phyloP scores from a whole-genome alignment of 441 rosid species.

The Gossypium gossypioides region DNA sequence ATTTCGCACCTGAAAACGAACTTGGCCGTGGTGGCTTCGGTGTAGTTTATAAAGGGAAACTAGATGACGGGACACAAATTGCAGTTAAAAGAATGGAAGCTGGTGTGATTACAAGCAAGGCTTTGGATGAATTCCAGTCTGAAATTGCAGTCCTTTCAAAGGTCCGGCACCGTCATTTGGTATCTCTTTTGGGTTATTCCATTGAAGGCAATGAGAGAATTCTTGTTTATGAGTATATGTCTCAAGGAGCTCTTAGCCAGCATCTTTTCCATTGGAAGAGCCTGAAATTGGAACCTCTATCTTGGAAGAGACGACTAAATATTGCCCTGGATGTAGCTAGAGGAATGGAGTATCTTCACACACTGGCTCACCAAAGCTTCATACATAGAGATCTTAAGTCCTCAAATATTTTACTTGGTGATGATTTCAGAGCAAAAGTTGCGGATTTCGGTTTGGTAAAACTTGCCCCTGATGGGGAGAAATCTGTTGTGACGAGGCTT shows the following conservation, averaged over 20 bases:
- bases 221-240: slow-evolving; percentile 65
- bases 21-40: slow-evolving; percentile 77
- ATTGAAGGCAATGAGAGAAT: slow-evolving; percentile 53
- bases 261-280: slow-evolving; percentile 69
- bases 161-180: slow-evolving; percentile 65
- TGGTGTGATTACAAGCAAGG: slow-evolving; percentile 50
- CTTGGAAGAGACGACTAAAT: slow-evolving; percentile 58
- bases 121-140: slow-evolving; percentile 52
- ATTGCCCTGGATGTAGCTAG: slow-evolving; percentile 72
- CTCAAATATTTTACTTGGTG: slow-evolving; percentile 64
- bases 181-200: slow-evolving; percentile 61
- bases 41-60: slow-evolving; percentile 60
- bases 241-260: slow-evolving; percentile 66
- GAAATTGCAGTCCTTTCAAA: slow-evolving; percentile 69
- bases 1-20: slow-evolving; percentile 53
- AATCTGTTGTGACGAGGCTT: slow-evolving; percentile 56
- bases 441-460: slow-evolving; percentile 71
- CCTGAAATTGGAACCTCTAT: slow-evolving; percentile 50
- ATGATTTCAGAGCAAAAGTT: slow-evolving; percentile 66
- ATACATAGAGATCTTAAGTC: slow-evolving; percentile 77
- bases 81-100: slow-evolving; percentile 76
- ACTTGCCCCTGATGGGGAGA: slow-evolving; percentile 66
- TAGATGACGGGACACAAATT: slow-evolving; percentile 59
- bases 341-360: slow-evolving; percentile 72
- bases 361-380: slow-evolving; percentile 60